Evolutionary conservation across 495 filamentous ascomycete species (phyloP), one percentile per base, ranked within the genome.

Genomic region (Xylaria scruposa): DNA sequence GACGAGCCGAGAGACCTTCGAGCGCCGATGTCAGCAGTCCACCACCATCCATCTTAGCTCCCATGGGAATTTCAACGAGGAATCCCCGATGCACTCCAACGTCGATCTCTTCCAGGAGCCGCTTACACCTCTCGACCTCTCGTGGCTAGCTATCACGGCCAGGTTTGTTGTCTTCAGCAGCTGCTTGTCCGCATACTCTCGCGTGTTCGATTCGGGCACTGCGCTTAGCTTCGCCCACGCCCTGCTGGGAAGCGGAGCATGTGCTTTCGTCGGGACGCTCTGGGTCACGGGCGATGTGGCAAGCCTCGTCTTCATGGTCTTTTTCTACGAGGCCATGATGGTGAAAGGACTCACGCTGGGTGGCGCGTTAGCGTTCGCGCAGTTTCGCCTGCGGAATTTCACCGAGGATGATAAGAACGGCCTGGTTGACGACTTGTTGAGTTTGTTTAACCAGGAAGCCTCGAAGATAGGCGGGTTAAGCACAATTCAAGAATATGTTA

Each of bases 161-260:
- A 59, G 38, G 4, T 42, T 68, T 4, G 66, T 68, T 15, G 66
- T 68, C 31, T 68, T 68, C 49, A 68, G 49, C 51, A 58, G 49
- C 29, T 68, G 66, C 12, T 51, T 68, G 5, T 68, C 49, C 3
- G 66, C 66, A 46, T 59, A 56, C n/a, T 68, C 66, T 1, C 49
- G 66, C 8, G 66, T 68, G 15, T 68, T 68, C 36, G 49, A 68
- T 17, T 69, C 67, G 1, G 54, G 67, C 38, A 70, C 68, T 17
- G 68, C 58, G 15, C 58, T 70, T 7, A 70, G 58, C 46, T 70
- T 64, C n/a, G 68, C 68, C 31, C 66, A 68, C n/a, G 66, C 66
- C 1, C 51, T 68, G 9, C 51, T 68, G 7, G 66, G 66, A 6
- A 54, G 66, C 29, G 66, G 66, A 12, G 66, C 66, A 42, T 70